Evolutionary conservation across 176 grass and related monocot genomes (phyloP), one percentile per base, ranked within the genome.

Genomic region (Typha latifolia): DNA sequence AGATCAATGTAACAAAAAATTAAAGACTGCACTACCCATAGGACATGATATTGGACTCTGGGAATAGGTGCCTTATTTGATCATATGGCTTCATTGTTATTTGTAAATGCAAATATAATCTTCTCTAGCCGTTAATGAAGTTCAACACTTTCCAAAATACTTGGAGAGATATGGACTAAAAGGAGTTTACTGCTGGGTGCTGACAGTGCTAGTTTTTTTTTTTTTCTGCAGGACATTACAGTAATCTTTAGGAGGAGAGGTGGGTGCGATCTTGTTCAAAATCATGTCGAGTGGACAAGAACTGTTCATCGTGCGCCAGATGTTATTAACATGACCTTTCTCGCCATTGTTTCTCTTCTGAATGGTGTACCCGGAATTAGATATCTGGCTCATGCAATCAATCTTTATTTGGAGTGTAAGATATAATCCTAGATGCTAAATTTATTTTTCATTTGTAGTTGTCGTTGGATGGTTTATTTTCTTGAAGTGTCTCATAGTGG

Each of bases 201-300:
- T 43, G 37, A 43, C 37, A 67, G 59, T 56, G 31, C 47, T 67
- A 27, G 24, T 14, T 79, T 69, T 62, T 32, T 69, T 62, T 32
- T 49, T 23, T 18, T 22, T 51, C 52, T 82, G 61, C 79, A 99
- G 94, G 94, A 99, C 73, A 86, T 99, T 76, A 99, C 94, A 64
- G 86, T 99, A 74, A 99, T 99, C 72, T 99, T 93, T 83, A 85
- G 94, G 50, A 99, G 94, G 78, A 99, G 94, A 67, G 94, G 94
- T 62, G 94, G 94, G 70, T 86, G 86, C 19, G 94, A 90, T 81
- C 85, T 99, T 67, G 94, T 99, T 83, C 94, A 94, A 66, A 93
- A 67, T 81, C 88, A 71, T 90, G 78, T 26, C 67, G 85, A 93
- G 14, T 99, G 94, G 94, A 84, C 67, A 70, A 73, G 52, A 49